These are phyloP conservation scores for Scheffersomyces ergatensis DNA, from an alignment of 805 yeast genomes.

Conservation along the genomic window DNA sequence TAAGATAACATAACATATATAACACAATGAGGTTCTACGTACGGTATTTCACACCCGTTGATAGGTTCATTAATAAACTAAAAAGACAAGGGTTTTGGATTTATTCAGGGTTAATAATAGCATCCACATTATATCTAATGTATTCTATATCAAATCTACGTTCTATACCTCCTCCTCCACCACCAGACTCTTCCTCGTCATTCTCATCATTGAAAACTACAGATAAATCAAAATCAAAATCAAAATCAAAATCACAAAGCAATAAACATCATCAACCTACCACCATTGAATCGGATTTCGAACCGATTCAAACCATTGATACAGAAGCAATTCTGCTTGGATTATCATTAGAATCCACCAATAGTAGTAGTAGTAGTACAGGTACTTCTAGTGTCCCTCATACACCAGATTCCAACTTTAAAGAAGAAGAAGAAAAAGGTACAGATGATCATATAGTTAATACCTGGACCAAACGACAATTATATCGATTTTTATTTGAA, in stretches of 20 bases:
- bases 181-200: not conserved
- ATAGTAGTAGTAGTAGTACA: not conserved
- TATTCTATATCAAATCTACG: constrained; percentile 15
- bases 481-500: constrained; percentile 13
- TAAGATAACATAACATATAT: too few species aligned
- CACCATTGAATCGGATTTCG: too few species aligned
- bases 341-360: too few species aligned
- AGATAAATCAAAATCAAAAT: too few species aligned
- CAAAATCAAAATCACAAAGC: too few species aligned
- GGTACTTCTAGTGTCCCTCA: too few species aligned
- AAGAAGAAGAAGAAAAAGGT: not conserved
- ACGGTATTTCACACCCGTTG: constrained; percentile 23
- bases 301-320: too few species aligned
- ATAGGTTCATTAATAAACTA: constrained; percentile 24
- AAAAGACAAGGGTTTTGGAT: constrained; percentile 35
- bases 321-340: too few species aligned
- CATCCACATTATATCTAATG: constrained; percentile 25
- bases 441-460: constrained; percentile 5
- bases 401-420: too few species aligned
- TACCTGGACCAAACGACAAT: constrained; percentile 15
- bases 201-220: too few species aligned
- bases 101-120: constrained; percentile 29
- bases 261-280: too few species aligned
- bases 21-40: not conserved
- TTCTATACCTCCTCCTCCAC: constrained; percentile 11